phyloP scores from a whole-genome alignment of 257 asterid genomes.

The Gentiana macrophylla region DNA sequence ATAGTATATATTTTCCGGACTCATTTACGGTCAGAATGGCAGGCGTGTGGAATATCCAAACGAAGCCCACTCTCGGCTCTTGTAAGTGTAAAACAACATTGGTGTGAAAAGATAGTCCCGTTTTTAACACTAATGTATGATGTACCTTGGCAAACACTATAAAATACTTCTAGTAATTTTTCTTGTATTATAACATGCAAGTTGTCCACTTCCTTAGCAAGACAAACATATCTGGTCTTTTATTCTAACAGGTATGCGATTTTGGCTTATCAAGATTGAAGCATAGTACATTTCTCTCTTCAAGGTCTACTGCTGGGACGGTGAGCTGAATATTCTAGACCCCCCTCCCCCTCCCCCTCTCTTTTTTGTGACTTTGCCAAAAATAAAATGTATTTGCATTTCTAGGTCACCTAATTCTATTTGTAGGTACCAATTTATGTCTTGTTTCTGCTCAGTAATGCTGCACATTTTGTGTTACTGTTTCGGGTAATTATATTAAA shows the following conservation, averaged over 20 bases:
- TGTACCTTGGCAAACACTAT: not conserved
- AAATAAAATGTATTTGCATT: not conserved
- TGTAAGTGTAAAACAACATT: too few relatives aligned
- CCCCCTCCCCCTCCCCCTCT: too few relatives aligned
- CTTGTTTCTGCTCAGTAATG: conserved; percentile 1
- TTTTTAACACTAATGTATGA: too few relatives aligned
- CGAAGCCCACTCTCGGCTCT: too few relatives aligned
- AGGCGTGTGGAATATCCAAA: too few relatives aligned
- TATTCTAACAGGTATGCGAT: conserved; percentile 64
- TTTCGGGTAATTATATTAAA: not conserved
- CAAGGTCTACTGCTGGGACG: conserved; percentile 97
- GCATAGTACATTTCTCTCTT: conserved; percentile 91
- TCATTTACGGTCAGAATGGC: too few relatives aligned
- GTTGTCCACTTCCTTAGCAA: not conserved
- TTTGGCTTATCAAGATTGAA: conserved; percentile 91
- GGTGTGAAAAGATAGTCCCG: too few relatives aligned
- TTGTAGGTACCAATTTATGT: not conserved
- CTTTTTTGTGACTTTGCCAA: too few relatives aligned
- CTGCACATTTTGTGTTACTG: not conserved
- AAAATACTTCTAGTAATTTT: not conserved
- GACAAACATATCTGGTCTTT: conserved; percentile 9
- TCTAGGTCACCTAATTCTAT: not conserved
- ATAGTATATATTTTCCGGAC: too few relatives aligned
- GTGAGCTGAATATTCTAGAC: conserved; percentile 31
- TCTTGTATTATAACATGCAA: conserved; percentile 1